Evolutionary conservation across 2,329 filamentous ascomycete genomes (phyloP).

Genomic region (Neofusicoccum laricinum): DNA sequence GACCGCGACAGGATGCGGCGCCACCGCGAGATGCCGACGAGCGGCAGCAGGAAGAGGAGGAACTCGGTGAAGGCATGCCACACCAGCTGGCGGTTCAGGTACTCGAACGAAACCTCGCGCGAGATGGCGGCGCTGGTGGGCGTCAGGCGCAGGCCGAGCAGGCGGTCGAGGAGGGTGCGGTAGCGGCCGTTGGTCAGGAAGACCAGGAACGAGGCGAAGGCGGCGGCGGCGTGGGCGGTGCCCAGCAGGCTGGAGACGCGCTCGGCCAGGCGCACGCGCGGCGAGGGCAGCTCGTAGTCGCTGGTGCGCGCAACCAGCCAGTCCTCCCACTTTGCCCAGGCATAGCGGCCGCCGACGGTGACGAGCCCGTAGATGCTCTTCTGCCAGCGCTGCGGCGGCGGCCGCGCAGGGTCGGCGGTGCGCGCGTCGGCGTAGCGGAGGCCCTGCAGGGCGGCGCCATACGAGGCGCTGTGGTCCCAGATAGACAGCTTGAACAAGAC

Average conservation of each 20-base stretch:
- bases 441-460: conserved; percentile 90
- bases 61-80: conserved; percentile 99
- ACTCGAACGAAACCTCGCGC: conserved; percentile 94
- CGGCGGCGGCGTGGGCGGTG: conserved; percentile 75
- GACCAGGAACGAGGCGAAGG: conserved; percentile 80
- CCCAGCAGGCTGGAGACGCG: conserved; percentile 66
- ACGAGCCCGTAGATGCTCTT: conserved; percentile 80
- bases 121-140: conserved; percentile 74
- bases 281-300: conserved; percentile 58
- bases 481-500: conserved; percentile 91
- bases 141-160: conserved; percentile 79
- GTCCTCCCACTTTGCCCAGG: conserved; percentile 88
- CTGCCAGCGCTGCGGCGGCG: conserved; percentile 74
- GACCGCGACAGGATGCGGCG: conserved; percentile 79
- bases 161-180: conserved; percentile 81
- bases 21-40: conserved; percentile 95
- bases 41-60: conserved; percentile 89
- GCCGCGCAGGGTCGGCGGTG: conserved; percentile 47
- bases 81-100: conserved; percentile 93
- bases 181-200: conserved; percentile 91
- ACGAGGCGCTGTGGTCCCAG: conserved; percentile 95
- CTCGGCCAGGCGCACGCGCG: conserved; percentile 56
- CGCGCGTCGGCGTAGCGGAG: conserved; percentile 86
- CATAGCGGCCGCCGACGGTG: conserved; percentile 84
- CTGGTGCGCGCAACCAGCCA: conserved; percentile 75